Evolutionary conservation across 768 basidiomycete species (phyloP).

Genomic region (Rhodotorula sphaerocarpa): DNA sequence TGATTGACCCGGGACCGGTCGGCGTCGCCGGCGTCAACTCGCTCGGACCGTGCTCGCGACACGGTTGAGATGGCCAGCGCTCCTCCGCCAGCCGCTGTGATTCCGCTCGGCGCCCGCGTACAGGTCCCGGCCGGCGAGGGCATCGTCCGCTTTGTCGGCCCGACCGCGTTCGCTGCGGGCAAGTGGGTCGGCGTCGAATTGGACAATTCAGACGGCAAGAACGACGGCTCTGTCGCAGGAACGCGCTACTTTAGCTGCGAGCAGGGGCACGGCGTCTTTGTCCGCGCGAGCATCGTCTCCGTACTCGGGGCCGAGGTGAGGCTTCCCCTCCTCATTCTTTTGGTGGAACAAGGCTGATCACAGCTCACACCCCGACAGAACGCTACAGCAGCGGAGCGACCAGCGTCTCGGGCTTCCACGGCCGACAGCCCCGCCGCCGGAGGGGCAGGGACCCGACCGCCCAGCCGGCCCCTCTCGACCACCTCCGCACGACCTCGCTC

Average conservation of each 20-base stretch:
- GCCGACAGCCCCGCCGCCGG: too few species aligned
- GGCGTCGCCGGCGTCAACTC: too few species aligned
- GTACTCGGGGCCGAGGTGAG: background rate
- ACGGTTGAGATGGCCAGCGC: too few species aligned
- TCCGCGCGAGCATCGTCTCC: slow-evolving; percentile 75
- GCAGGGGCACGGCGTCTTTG: slow-evolving; percentile 73
- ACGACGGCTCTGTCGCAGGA: slow-evolving; percentile 68
- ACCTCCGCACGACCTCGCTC: background rate
- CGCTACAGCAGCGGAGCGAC: too few species aligned
- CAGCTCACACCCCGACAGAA: too few species aligned
- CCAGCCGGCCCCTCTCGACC: slow-evolving; percentile 23
- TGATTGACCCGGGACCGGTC: too few species aligned
- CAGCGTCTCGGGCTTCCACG: too few species aligned
- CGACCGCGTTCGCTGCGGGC: slow-evolving; percentile 73
- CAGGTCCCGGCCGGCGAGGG: slow-evolving; percentile 73
- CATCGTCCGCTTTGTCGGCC: slow-evolving; percentile 72
- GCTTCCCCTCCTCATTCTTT: background rate
- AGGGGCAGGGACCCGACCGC: too few species aligned
- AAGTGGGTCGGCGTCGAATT: slow-evolving; percentile 98
- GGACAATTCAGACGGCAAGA: slow-evolving; percentile 76
- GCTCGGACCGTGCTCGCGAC: too few species aligned
- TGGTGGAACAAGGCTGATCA: too few species aligned
- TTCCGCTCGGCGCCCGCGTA: slow-evolving; percentile 63
- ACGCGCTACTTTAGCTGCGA: slow-evolving; percentile 70
- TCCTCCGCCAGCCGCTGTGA: slow-evolving; percentile 17